Evolutionary conservation across 768 basidiomycete species (phyloP).

Genomic region (Suillus brevipes): DNA sequence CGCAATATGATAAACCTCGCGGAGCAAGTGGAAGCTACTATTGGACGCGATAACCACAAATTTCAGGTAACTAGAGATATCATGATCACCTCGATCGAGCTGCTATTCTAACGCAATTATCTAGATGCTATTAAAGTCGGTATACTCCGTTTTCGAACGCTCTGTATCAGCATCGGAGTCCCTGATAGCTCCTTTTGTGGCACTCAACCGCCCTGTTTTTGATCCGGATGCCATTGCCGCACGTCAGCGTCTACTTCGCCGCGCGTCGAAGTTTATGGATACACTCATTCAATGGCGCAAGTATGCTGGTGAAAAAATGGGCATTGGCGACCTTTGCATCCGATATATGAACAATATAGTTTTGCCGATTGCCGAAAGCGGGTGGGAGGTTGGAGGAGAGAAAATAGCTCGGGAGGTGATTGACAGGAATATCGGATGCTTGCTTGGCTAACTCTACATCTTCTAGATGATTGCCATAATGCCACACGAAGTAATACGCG

Average conservation of each 20-base stretch:
- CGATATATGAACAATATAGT: slow-evolving; percentile 61
- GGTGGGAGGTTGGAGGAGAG: slow-evolving; percentile 89
- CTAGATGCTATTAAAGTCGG: slow-evolving; percentile 60
- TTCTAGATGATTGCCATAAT: slow-evolving; percentile 25
- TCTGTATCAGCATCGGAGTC: slow-evolving; percentile 53
- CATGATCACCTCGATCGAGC: not conserved
- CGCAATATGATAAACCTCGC: slow-evolving; percentile 67
- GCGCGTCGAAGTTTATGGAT: slow-evolving; percentile 68
- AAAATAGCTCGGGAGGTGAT: slow-evolving; percentile 60
- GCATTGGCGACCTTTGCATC: slow-evolving; percentile 52
- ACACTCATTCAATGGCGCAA: slow-evolving; percentile 80
- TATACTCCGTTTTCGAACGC: slow-evolving; percentile 50
- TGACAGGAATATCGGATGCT: slow-evolving; percentile 5
- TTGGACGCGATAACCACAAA: slow-evolving; percentile 63
- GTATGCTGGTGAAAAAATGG: slow-evolving; percentile 60
- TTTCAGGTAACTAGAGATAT: slow-evolving; percentile 50
- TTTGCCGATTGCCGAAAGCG: slow-evolving; percentile 64
- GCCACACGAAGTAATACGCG: slow-evolving; percentile 28
- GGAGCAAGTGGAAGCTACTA: slow-evolving; percentile 78
- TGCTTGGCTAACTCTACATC: slow-evolving; percentile 3
- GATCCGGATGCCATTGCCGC: slow-evolving; percentile 76
- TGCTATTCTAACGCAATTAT: slow-evolving; percentile 16
- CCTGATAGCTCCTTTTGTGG: slow-evolving; percentile 50
- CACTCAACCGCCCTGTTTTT: slow-evolving; percentile 50
- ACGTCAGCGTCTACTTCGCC: slow-evolving; percentile 65